These are phyloP conservation scores for Alisma plantagoaquatica DNA, from an alignment of 106 monocot genomes.

Conservation along the genomic window DNA sequence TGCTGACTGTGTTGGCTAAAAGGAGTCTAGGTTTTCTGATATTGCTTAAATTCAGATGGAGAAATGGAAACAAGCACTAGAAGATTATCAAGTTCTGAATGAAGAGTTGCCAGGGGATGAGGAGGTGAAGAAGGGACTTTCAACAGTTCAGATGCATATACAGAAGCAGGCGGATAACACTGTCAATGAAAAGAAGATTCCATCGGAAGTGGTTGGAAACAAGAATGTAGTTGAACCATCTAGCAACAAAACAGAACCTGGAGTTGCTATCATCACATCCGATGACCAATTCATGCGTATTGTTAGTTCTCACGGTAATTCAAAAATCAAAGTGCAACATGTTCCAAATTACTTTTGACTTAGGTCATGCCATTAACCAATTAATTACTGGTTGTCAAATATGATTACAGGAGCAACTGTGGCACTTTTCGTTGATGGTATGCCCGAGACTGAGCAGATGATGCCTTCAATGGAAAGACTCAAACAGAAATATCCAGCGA, in stretches of 20 bases:
- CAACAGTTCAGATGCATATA: conserved; percentile 14
- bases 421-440: conserved; percentile 22
- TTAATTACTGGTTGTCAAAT: background rate
- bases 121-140: conserved; percentile 23
- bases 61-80: conserved; percentile 34
- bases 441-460: conserved; percentile 14
- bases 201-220: background rate
- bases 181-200: background rate
- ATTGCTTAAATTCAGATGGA: conserved; percentile 16
- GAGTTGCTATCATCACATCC: conserved; percentile 11
- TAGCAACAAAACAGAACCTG: background rate
- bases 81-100: conserved; percentile 40
- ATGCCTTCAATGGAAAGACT: conserved; percentile 25
- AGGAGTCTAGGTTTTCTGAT: background rate
- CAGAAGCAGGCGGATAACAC: conserved; percentile 14
- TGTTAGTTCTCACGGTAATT: conserved; percentile 17
- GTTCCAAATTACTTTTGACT: background rate
- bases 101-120: conserved; percentile 35
- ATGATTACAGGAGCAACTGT: conserved; percentile 27
- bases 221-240: no score
- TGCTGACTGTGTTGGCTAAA: background rate
- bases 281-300: conserved; percentile 14
- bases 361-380: background rate
- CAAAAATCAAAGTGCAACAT: background rate
- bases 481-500: conserved; percentile 24